These are phyloP conservation scores for Sungouiozyma ichnusensis DNA, from an alignment of 805 yeast species.

Conservation along the genomic window DNA sequence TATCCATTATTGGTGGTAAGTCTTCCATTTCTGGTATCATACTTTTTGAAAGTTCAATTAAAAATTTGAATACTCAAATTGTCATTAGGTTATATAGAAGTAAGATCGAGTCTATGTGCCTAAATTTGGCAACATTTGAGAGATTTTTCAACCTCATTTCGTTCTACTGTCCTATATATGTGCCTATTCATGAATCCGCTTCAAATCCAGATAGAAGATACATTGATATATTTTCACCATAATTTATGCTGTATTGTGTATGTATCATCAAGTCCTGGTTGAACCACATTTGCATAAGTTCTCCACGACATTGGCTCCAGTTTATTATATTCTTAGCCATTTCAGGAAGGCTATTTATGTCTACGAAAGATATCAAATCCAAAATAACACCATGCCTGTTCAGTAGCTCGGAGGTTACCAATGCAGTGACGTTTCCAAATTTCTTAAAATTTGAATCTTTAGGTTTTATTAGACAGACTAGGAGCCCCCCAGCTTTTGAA, in stretches of 20 bases:
- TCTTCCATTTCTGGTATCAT: slow-evolving; percentile 50
- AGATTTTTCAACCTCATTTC: not conserved
- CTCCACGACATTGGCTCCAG: slow-evolving; percentile 69
- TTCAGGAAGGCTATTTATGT: slow-evolving; percentile 28
- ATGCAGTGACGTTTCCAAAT: slow-evolving; percentile 65
- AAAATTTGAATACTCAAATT: slow-evolving; percentile 15
- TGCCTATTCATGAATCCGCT: slow-evolving; percentile 7
- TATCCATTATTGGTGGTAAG: slow-evolving; percentile 59
- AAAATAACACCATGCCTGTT: slow-evolving; percentile 72
- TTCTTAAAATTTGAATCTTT: slow-evolving; percentile 36
- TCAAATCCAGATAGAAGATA: slow-evolving; percentile 49
- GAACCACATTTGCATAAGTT: slow-evolving; percentile 49
- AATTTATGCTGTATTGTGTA: slow-evolving; percentile 46
- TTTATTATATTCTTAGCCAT: slow-evolving; percentile 30
- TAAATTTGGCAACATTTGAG: no score
- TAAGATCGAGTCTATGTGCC: not conserved
- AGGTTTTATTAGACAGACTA: slow-evolving; percentile 64
- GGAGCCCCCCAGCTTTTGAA: slow-evolving; percentile 72
- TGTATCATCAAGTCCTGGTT: slow-evolving; percentile 34
- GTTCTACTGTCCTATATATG: not conserved
- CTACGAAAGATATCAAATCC: slow-evolving; percentile 76
- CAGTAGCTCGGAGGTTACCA: slow-evolving; percentile 67
- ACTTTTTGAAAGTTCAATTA: slow-evolving; percentile 27
- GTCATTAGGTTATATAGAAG: not conserved
- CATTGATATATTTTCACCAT: slow-evolving; percentile 56